Evolutionary conservation across 176 grass and related monocot species (phyloP).

Genomic region (sorghum (Sorghum bicolor)): DNA sequence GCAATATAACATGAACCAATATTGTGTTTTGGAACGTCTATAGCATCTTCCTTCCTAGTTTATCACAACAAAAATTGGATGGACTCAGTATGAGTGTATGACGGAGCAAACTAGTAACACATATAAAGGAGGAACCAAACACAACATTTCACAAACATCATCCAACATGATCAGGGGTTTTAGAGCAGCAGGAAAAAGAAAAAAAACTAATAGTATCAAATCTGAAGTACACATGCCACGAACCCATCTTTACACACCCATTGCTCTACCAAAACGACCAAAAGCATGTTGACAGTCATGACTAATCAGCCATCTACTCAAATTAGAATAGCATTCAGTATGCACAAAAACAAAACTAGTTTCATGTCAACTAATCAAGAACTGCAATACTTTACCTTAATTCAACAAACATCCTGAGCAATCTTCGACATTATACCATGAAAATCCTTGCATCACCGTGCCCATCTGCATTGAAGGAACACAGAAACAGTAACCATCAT

Average conservation of each 20-base stretch:
- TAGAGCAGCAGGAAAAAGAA: not conserved
- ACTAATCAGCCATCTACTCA: not conserved
- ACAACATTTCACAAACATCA: not conserved
- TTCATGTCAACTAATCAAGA: not conserved
- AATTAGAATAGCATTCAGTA: not conserved
- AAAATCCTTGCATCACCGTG: conserved; percentile 5
- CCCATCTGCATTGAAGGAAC: conserved; percentile 27
- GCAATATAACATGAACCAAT: not conserved
- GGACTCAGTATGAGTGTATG: not conserved
- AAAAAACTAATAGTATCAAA: not conserved
- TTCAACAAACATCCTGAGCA: not conserved
- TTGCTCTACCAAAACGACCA: not conserved
- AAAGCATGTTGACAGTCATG: not conserved
- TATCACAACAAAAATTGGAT: not conserved
- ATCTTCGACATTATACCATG: not conserved
- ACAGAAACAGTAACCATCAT: not conserved
- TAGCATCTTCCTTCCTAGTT: not conserved
- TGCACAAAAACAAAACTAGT: not conserved
- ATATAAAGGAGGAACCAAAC: not conserved
- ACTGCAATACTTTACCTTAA: conserved; percentile 9
- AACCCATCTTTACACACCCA: not conserved
- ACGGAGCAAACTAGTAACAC: not conserved
- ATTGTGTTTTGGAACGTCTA: not conserved
- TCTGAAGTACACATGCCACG: not conserved
- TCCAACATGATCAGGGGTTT: not conserved